phyloP scores from a whole-genome alignment of 352 stramenopile genomes.

The Phytopythium boreale region DNA sequence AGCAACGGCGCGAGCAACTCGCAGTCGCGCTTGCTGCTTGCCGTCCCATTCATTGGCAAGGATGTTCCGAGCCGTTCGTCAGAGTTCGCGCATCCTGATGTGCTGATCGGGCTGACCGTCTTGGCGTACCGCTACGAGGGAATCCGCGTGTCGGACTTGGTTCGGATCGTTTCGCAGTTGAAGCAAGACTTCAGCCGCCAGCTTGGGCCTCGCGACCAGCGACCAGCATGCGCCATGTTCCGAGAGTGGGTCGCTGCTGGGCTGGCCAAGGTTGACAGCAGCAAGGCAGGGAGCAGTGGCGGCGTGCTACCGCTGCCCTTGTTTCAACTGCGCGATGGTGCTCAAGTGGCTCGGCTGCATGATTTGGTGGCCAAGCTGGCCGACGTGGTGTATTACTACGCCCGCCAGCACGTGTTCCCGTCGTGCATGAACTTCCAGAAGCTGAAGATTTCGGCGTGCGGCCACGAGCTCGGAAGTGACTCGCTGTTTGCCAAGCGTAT shows the following conservation, averaged over 20 bases:
- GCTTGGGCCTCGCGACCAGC: slow-evolving; percentile 76
- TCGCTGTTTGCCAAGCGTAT: slow-evolving; percentile 97
- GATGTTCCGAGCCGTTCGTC: slow-evolving; percentile 98
- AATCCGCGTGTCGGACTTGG: slow-evolving; percentile 79
- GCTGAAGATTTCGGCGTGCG: slow-evolving; percentile 98
- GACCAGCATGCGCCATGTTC: slow-evolving; percentile 76
- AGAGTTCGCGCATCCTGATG: slow-evolving; percentile 99
- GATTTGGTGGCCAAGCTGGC: slow-evolving; percentile 92
- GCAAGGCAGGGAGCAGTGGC: slow-evolving; percentile 30
- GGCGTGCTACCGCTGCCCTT: slow-evolving; percentile 93
- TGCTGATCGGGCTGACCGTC: slow-evolving; percentile 91
- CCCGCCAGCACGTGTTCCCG: slow-evolving; percentile 98
- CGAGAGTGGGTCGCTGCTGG: slow-evolving; percentile 65
- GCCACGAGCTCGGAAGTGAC: slow-evolving; percentile 98
- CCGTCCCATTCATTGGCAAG: slow-evolving; percentile 99
- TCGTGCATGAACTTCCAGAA: slow-evolving; percentile 99
- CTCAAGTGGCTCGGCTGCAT: slow-evolving; percentile 95
- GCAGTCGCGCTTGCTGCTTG: slow-evolving; percentile 94
- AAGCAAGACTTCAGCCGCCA: slow-evolving; percentile 88
- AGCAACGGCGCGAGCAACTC: slow-evolving; percentile 86
- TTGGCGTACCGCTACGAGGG: slow-evolving; percentile 91
- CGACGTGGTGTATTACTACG: slow-evolving; percentile 97
- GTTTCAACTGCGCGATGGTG: slow-evolving; percentile 95
- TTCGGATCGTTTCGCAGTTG: slow-evolving; percentile 84
- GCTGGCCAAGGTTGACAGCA: slow-evolving; percentile 20